phyloP scores from a whole-genome alignment of 306 rosid species.

The Medicago lupulina region DNA sequence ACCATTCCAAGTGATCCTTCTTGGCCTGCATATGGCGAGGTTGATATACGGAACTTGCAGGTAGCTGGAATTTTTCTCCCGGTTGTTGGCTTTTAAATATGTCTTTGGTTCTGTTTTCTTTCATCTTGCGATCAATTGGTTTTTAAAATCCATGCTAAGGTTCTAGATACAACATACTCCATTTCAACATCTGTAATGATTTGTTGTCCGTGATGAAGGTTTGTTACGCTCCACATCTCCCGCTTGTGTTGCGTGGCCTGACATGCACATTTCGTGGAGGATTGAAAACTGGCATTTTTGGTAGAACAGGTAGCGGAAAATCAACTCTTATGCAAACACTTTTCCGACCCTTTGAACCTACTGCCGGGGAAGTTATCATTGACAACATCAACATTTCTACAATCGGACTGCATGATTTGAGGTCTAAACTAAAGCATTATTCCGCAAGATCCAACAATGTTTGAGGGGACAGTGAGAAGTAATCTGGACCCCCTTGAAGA shows the following conservation, averaged over 20 bases:
- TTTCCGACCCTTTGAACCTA: no score
- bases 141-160: no score
- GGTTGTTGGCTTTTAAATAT: no score
- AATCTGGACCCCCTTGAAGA: background rate
- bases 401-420: background rate
- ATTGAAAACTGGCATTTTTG: background rate
- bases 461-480: no score
- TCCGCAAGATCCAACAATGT: background rate
- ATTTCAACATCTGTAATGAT: no score
- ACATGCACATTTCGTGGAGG: background rate
- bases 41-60: constrained; percentile 72
- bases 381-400: background rate
- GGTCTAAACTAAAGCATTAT: background rate
- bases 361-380: no score
- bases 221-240: background rate
- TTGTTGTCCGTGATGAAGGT: no score
- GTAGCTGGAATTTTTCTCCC: constrained; percentile 35
- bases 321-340: background rate
- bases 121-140: no score
- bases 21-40: constrained; percentile 77
- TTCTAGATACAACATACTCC: no score
- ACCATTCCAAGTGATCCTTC: constrained; percentile 58
- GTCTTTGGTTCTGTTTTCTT: no score
- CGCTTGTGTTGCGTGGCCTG: background rate
- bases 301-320: background rate